phyloP scores from a whole-genome alignment of 2,329 filamentous ascomycete genomes.

The Graphilbum ipis-grandicollis region DNA sequence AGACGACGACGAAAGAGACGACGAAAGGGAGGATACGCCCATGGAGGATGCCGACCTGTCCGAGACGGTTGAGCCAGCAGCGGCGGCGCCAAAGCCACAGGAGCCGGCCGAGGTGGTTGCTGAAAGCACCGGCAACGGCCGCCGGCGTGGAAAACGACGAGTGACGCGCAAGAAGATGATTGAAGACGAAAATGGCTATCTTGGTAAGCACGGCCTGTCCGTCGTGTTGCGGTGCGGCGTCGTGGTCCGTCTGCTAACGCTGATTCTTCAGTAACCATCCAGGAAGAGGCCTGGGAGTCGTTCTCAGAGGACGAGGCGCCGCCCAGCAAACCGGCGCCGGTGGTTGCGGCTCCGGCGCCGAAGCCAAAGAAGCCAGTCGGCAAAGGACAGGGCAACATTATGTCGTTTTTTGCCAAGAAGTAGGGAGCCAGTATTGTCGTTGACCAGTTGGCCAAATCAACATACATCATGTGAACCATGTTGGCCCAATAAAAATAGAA shows the following conservation, averaged over 20 bases:
- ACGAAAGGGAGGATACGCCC: too few species aligned
- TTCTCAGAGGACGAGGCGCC: constrained; percentile 77
- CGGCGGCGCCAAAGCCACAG: constrained; percentile 19
- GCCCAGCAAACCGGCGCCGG: constrained; percentile 25
- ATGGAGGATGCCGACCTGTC: constrained; percentile 10
- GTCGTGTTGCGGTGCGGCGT: too few species aligned
- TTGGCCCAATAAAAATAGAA: too few species aligned
- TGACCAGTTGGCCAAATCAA: too few species aligned
- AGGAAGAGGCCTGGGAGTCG: constrained; percentile 75
- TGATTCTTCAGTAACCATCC: constrained; percentile 63
- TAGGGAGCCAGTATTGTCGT: constrained; percentile 14
- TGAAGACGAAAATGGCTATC: constrained; percentile 77
- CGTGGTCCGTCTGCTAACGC: too few species aligned
- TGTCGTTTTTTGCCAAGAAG: constrained; percentile 84
- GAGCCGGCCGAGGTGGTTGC: constrained; percentile 30
- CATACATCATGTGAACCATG: too few species aligned
- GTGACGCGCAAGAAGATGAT: constrained; percentile 79
- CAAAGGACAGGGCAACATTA: constrained; percentile 67
- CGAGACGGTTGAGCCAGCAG: too few species aligned
- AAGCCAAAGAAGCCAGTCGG: constrained; percentile 37
- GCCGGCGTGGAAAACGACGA: constrained; percentile 58
- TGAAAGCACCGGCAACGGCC: constrained; percentile 32
- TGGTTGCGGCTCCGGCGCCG: constrained; percentile 24
- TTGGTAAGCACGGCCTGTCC: constrained; percentile 39
- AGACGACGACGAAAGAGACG: constrained; percentile 19